Conservation (phyloP, 2,329 filamentous ascomycete genomes). For the Orbilia quercus region DNA sequence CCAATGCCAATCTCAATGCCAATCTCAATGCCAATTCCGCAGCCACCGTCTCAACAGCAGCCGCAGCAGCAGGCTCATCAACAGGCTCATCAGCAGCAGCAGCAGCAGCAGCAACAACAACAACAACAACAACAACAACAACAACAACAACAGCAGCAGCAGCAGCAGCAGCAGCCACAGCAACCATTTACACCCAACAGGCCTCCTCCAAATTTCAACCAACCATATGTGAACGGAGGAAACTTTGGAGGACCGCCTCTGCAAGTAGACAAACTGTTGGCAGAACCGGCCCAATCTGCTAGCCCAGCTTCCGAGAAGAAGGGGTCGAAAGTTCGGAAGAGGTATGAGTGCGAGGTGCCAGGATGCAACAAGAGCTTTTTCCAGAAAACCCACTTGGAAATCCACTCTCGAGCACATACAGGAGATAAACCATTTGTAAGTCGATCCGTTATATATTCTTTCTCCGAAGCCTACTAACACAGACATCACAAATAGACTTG, state of each 20-base stretch:
- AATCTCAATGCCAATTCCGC: background rate
- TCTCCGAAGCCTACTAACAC: conserved; percentile 1
- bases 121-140: background rate
- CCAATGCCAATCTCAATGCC: conserved; percentile 4
- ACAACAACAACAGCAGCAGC: background rate
- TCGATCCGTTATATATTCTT: conserved; percentile 57
- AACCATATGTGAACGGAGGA: conserved; percentile 46
- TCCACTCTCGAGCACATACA: conserved; percentile 87
- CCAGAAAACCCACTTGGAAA: conserved; percentile 92
- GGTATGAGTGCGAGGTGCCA: conserved; percentile 78
- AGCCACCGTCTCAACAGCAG: conserved; percentile 16
- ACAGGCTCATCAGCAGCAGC: conserved; percentile 31
- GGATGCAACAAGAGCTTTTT: conserved; percentile 84
- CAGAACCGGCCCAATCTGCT: conserved; percentile 48
- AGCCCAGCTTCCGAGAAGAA: conserved; percentile 52
- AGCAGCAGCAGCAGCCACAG: conserved; percentile 16
- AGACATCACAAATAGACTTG: conserved; percentile 68
- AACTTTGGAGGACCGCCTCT: conserved; percentile 54
- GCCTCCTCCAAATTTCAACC: conserved; percentile 26
- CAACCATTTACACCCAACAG: conserved; percentile 28
- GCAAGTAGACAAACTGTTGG: conserved; percentile 59
- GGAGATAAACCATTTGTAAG: conserved; percentile 90
- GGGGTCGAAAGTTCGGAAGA: conserved; percentile 66
- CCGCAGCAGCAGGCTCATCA: background rate
- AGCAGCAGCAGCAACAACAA: conserved; percentile 48